Conservation (phyloP, 345 rosid species). For the Bruguiera parviflora region DNA sequence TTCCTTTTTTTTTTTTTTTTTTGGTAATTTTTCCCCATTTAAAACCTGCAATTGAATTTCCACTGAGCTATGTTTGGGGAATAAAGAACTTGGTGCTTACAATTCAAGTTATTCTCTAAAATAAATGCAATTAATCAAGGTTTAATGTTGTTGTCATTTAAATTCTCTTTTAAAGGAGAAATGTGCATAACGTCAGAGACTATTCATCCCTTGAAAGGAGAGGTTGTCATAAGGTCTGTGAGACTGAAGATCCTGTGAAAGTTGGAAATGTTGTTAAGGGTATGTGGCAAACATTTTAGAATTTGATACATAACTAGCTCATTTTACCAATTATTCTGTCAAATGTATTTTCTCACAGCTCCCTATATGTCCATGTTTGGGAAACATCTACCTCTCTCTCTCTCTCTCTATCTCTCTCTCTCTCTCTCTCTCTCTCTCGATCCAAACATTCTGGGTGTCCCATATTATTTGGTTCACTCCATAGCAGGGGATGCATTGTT, state of each 20-base stretch:
- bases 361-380: too few species aligned
- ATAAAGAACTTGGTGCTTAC: constrained; percentile 54
- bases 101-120: constrained; percentile 58
- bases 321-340: background rate
- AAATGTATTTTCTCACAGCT: background rate
- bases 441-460: constrained; percentile 50
- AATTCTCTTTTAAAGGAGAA: constrained; percentile 41
- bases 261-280: constrained; percentile 85
- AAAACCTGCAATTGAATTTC: background rate
- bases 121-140: background rate
- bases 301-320: background rate
- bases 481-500: constrained; percentile 79
- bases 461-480: constrained; percentile 79
- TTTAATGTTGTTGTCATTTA: constrained; percentile 12
- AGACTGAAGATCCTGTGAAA: constrained; percentile 94
- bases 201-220: constrained; percentile 80
- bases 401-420: too few species aligned
- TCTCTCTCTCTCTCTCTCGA: too few species aligned
- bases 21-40: too few species aligned
- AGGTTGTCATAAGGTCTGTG: constrained; percentile 86
- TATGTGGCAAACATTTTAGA: constrained; percentile 19
- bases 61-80: constrained; percentile 69
- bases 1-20: too few species aligned
- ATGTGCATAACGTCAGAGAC: constrained; percentile 56
- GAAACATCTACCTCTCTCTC: too few species aligned